Evolutionary conservation across 805 yeast species (phyloP), one percentile per base, ranked within the genome.

Genomic region (Suhomyces kilbournensis): DNA sequence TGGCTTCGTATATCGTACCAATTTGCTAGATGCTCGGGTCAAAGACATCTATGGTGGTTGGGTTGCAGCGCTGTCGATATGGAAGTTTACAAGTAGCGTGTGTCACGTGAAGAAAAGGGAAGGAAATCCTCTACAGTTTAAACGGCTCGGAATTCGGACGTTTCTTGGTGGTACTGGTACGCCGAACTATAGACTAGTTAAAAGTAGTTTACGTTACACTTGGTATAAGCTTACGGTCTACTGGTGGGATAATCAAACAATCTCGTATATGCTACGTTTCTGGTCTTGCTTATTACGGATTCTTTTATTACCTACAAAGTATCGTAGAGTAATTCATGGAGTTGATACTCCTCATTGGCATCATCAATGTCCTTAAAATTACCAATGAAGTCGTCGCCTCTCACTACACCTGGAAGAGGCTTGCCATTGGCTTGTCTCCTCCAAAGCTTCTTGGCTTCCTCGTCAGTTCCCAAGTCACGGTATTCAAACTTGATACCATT

Each of bases 391-490:
- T 86, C 92, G 60, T 88, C 94, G 25, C 83, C 84, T 67, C 96
- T 80, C 15, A 91, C 91, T 15, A 91, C 79, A 32, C 92, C 97
- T 2, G 97, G 97, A 53, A 90, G 78, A 1, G 82, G 74, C 59
- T 87, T 83, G 3, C 96, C 96, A 26, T 75, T 76, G 15, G 88
- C 76, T 61, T 81, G 81, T 58, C 94, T 79, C 61, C 82, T 83
- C 97, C 97, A 91, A 25, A 90, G 79, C 60, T 83, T 80, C 67
- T 90, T 84, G 14, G 97, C 97, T 54, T 84, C 86, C 48, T 84
- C 90, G 65, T 91, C 96, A 0, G 96, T 90, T 5, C 96, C 96
- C 49, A 90, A 71, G 65, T 91, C 97, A 53, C 88, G 82, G 64
- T 82, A 79, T 28, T 81, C 79, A 65, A 83, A 88, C 53, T 81